phyloP scores from a whole-genome alignment of 495 filamentous ascomycete genomes.

The Podospora conica region DNA sequence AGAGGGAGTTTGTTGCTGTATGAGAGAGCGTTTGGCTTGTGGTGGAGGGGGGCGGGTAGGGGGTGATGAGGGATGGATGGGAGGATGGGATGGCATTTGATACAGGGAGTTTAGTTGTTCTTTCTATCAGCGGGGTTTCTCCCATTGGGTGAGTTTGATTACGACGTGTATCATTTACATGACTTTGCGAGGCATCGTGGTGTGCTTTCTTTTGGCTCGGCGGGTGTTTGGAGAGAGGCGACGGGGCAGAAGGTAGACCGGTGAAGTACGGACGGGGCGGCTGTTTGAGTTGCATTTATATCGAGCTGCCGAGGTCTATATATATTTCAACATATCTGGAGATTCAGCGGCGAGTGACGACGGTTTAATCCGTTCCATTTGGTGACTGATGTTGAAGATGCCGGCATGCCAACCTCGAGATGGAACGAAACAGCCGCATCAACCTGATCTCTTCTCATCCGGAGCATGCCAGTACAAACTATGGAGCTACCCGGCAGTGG shows the following conservation, averaged over 20 bases:
- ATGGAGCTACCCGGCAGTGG: too few species aligned
- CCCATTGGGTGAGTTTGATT: neutral
- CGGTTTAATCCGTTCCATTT: too few species aligned
- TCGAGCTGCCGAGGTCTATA: neutral
- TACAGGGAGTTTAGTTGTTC: neutral
- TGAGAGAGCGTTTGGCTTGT: constrained; percentile 1
- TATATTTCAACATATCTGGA: constrained; percentile 10
- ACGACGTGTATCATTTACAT: constrained; percentile 1
- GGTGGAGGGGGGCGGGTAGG: neutral
- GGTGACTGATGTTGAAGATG: too few species aligned
- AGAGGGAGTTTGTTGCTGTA: neutral
- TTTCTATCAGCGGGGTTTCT: neutral
- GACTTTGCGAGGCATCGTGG: neutral
- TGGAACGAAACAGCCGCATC: neutral
- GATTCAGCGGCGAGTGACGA: neutral
- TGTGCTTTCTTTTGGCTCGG: neutral
- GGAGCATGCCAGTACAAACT: too few species aligned
- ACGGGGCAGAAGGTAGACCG: too few species aligned
- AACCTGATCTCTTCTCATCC: neutral
- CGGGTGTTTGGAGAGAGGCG: neutral
- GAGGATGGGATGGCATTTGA: neutral
- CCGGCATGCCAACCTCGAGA: too few species aligned
- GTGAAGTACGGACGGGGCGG: neutral
- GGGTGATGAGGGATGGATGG: neutral
- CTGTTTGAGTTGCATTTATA: neutral